Base-by-base conservation (phyloP, 1,284 basidiomycete species). In the Clitocybe nebularis region DNA sequence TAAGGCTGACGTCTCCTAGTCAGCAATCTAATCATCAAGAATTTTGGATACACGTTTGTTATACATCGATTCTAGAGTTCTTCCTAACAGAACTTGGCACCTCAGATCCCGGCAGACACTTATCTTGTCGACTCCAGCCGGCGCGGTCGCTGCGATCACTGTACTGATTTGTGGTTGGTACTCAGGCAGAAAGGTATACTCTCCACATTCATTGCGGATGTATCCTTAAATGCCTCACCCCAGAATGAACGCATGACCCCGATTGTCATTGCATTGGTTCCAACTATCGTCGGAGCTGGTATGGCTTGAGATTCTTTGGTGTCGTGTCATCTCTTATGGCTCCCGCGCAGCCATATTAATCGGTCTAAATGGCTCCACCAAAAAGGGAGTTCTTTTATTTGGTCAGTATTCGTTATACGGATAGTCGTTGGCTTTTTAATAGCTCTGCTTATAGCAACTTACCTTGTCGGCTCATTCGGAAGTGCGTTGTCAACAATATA, bases 171-270 rank as follows among this genome's bases (percentile, higher is more conserved):
- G 77, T 47, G 81, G 81, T 4, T 82, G 75, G 72, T 79, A 77
- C 52, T 79, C 81, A 0, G 83, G 84, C 52, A 76, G 67, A 54
- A 79, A 73, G 71, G 78, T 75, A 24, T 35, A 17, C 4, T 5
- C 13, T 23, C 5, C 14, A 33, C 30, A 4, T 17, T 30, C 28
- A 23, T 14, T 5, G 3, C 19, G 5, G n/a, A 26, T 26, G 7
- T 6, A 26, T n/a, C 19, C 2, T 3, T 36, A 23, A 19, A 21
- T 10, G 16, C 25, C 11, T 26, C 26, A 3, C 11, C 10, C 3
- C 28, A 82, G 79, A 67, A 66, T 34, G 77, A 81, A 49, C 68
- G 82, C 3, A 84, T 83, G 79, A 47, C 74, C 2, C 83, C 83
- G 0, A 79, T 84, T 21, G 64, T 82, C 9, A 69, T 79, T 48